These are phyloP conservation scores for Rhizophagus prolifer DNA, from an alignment of 192 early-diverging fungal genomes.

Conservation along the genomic window DNA sequence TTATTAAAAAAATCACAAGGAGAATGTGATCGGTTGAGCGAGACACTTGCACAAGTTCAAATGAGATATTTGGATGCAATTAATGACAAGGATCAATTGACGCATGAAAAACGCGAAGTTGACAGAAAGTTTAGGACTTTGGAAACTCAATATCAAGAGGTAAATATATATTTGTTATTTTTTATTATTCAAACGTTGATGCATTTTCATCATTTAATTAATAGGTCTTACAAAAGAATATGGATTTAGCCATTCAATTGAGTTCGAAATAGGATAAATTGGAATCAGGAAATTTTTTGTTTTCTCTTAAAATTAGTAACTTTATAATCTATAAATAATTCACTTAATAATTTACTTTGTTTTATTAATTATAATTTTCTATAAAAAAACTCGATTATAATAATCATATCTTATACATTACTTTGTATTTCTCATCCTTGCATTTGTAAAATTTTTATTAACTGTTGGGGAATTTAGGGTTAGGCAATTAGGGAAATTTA, in stretches of 20 bases:
- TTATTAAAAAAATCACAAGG: not conserved
- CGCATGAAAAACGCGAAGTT: not conserved
- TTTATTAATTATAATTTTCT: too few relatives aligned
- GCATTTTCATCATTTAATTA: not conserved
- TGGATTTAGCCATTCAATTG: not conserved
- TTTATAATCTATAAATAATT: too few relatives aligned
- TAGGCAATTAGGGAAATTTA: too few relatives aligned
- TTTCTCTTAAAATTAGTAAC: too few relatives aligned
- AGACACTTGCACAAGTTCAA: constrained; percentile 5
- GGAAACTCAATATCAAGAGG: not conserved
- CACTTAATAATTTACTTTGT: too few relatives aligned
- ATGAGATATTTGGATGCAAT: constrained; percentile 8
- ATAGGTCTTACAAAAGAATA: not conserved
- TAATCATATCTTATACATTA: too few relatives aligned
- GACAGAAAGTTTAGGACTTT: not conserved
- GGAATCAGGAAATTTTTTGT: too few relatives aligned
- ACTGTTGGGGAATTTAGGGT: too few relatives aligned
- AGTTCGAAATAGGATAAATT: not conserved
- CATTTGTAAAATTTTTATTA: too few relatives aligned
- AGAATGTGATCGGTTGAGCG: constrained; percentile 7
- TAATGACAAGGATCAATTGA: constrained; percentile 18
- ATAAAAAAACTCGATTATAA: too few relatives aligned
- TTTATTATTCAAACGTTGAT: not conserved
- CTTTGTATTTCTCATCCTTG: too few relatives aligned
- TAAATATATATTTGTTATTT: not conserved